A percentile compares a stretch with the other conserved stretches of the same genome.
Evolutionary conservation across 176 grass and related monocot genomes (phyloP).

Genomic region (Panicum miliaceum): DNA sequence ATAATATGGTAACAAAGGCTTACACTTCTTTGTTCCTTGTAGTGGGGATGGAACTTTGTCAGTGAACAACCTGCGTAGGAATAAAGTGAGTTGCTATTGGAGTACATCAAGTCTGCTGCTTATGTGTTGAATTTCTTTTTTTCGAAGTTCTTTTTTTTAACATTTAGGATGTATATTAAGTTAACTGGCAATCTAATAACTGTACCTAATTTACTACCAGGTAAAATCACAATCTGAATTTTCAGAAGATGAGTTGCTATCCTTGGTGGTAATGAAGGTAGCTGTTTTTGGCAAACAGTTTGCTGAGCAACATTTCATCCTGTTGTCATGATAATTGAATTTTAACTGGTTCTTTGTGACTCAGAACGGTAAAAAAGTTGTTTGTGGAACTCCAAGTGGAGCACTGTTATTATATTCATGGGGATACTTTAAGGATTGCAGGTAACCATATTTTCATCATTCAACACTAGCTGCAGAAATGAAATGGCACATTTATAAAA

Average conservation of each 20-base stretch:
- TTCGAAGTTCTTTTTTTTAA: neutral
- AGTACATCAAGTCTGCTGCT: neutral
- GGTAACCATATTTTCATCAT: constrained; percentile 51
- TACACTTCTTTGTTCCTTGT: constrained; percentile 42
- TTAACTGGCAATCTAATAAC: constrained; percentile 17
- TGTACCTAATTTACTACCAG: constrained; percentile 50
- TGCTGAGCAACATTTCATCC: neutral
- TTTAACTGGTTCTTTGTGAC: neutral
- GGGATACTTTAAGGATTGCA: constrained; percentile 98
- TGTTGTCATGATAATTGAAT: constrained; percentile 6
- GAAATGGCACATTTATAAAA: neutral
- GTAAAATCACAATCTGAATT: constrained; percentile 87
- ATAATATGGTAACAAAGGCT: constrained; percentile 22
- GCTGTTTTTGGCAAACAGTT: neutral
- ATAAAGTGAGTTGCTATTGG: constrained; percentile 66
- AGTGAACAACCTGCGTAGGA: constrained; percentile 74
- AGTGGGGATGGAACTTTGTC: constrained; percentile 94
- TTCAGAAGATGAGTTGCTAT: constrained; percentile 94
- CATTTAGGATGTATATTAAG: constrained; percentile 3
- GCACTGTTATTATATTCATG: constrained; percentile 86
- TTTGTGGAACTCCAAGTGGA: constrained; percentile 91
- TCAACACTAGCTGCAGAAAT: constrained; percentile 15
- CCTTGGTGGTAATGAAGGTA: constrained; percentile 91
- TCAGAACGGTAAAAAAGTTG: constrained; percentile 71
- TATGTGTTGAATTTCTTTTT: constrained; percentile 10